Evolutionary conservation across 768 basidiomycete species (phyloP).

Genomic region (Hebeloma cylindrosporum): DNA sequence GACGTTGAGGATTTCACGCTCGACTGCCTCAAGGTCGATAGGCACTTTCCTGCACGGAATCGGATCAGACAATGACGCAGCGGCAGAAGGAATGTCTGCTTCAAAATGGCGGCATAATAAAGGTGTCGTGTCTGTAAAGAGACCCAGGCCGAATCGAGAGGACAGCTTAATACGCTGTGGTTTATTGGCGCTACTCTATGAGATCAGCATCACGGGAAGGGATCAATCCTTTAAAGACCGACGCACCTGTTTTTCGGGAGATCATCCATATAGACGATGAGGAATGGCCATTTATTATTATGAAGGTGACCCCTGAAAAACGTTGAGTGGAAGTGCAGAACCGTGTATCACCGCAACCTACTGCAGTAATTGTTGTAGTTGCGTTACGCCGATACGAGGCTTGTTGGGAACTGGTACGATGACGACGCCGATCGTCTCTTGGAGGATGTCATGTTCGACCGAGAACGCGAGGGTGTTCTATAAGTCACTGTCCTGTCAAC

Average conservation of each 20-base stretch:
- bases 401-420: constrained; percentile 35
- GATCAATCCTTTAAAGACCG: neutral
- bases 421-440: constrained; percentile 47
- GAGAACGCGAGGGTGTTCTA: constrained; percentile 38
- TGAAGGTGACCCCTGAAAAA: constrained; percentile 40
- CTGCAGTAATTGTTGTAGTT: constrained; percentile 43
- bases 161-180: constrained; percentile 44
- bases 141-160: constrained; percentile 38
- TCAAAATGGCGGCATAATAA: constrained; percentile 40
- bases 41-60: constrained; percentile 37
- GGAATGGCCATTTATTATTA: constrained; percentile 51
- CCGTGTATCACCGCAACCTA: constrained; percentile 14
- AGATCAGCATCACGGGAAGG: neutral
- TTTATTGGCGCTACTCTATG: constrained; percentile 41
- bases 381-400: constrained; percentile 40
- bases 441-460: constrained; percentile 46
- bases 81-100: constrained; percentile 31
- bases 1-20: constrained; percentile 26
- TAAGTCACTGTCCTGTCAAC: neutral
- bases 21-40: constrained; percentile 28
- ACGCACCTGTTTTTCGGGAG: constrained; percentile 47
- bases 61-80: constrained; percentile 34
- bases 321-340: neutral
- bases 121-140: constrained; percentile 35
- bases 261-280: constrained; percentile 46